These are phyloP conservation scores for Pseudocercospora cruenta DNA, from an alignment of 2,329 filamentous ascomycete genomes.

Conservation along the genomic window DNA sequence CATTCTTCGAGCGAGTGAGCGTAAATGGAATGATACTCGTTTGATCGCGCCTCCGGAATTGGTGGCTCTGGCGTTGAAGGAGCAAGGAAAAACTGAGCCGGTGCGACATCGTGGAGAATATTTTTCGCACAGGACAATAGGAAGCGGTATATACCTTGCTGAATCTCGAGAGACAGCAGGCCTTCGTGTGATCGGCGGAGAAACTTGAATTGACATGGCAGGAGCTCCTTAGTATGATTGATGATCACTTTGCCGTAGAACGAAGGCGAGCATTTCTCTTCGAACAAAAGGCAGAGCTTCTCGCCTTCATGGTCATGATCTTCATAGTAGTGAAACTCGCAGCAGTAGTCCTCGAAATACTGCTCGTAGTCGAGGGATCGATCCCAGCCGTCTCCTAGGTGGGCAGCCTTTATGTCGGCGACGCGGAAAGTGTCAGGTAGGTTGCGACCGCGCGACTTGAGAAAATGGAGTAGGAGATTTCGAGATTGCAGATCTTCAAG, in stretches of 20 bases:
- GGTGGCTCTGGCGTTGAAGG: constrained; percentile 23
- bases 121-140: constrained; percentile 52
- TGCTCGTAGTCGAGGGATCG: constrained; percentile 14
- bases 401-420: constrained; percentile 46
- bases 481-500: constrained; percentile 57
- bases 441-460: constrained; percentile 57
- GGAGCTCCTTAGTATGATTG: constrained; percentile 10
- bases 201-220: constrained; percentile 16
- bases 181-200: constrained; percentile 17
- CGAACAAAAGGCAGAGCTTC: constrained; percentile 28
- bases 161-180: constrained; percentile 56
- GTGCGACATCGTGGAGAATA: constrained; percentile 58
- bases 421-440: constrained; percentile 53
- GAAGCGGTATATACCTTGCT: constrained; percentile 54
- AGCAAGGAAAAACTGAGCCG: constrained; percentile 19
- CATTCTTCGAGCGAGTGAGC: constrained; percentile 52
- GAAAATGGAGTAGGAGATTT: constrained; percentile 52
- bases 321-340: constrained; percentile 16
- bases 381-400: constrained; percentile 36
- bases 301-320: constrained; percentile 13
- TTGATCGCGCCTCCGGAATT: neutral
- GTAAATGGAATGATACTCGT: constrained; percentile 21
- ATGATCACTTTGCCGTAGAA: constrained; percentile 33
- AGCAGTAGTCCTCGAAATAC: constrained; percentile 16
- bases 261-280: constrained; percentile 34